These are phyloP conservation scores for Triticum urartu DNA, from an alignment of 176 grass and related monocot genomes.

Conservation along the genomic window DNA sequence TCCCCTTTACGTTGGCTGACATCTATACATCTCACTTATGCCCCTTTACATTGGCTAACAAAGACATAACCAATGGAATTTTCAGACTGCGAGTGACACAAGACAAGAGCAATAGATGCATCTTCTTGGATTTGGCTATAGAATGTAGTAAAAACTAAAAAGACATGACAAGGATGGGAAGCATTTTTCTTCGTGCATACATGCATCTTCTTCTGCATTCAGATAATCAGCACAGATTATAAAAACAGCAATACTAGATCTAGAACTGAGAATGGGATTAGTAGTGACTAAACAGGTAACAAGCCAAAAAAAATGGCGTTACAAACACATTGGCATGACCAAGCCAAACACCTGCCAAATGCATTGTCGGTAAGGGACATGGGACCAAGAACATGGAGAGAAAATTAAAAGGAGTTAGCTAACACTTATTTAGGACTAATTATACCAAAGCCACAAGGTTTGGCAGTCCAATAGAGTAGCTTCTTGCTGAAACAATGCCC, in stretches of 20 bases:
- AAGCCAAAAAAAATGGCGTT: neutral
- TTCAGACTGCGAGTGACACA: constrained; percentile 1
- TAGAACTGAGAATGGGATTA: neutral
- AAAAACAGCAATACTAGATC: constrained; percentile 10
- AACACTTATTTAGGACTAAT: constrained; percentile 11
- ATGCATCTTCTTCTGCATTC: constrained; percentile 18
- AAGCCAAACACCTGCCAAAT: constrained; percentile 15
- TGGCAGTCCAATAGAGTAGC: neutral
- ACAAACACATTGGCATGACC: constrained; percentile 5
- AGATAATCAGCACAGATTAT: neutral
- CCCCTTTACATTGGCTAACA: neutral
- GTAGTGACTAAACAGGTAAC: neutral
- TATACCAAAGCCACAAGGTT: constrained; percentile 15
- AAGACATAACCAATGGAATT: constrained; percentile 1
- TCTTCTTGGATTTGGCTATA: neutral
- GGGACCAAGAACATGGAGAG: constrained; percentile 11
- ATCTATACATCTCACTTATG: constrained; percentile 2
- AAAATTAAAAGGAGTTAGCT: neutral
- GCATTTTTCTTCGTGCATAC: neutral
- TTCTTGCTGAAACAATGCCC: constrained; percentile 6
- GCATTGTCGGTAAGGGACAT: neutral
- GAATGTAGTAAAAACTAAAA: neutral
- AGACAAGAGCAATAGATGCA: neutral
- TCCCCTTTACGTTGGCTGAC: neutral
- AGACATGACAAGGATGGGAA: neutral